A percentile compares a stretch with the other conserved stretches of the same genome.
Evolutionary conservation across 2,329 filamentous ascomycete species (phyloP).

Genomic region (Epichloe baconii): DNA sequence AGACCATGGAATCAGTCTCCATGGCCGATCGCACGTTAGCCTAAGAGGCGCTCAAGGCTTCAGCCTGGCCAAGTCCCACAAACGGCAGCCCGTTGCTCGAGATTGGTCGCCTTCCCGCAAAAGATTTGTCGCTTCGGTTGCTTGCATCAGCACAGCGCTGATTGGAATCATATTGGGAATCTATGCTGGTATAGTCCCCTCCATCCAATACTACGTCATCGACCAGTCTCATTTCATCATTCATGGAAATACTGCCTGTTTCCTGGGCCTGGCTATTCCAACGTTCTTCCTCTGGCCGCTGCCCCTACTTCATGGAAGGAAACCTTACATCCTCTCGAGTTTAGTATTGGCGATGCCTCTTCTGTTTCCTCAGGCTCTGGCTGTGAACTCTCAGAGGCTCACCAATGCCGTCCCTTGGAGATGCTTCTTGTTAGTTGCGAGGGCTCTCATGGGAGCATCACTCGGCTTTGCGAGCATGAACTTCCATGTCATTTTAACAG

Average conservation of each 20-base stretch:
- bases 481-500: slow-evolving; percentile 55
- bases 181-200: slow-evolving; percentile 66
- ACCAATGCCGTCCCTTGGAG: slow-evolving; percentile 44
- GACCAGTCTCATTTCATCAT: slow-evolving; percentile 55
- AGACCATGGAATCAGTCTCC: slow-evolving; percentile 29
- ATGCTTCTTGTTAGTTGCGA: slow-evolving; percentile 47
- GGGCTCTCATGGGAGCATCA: slow-evolving; percentile 52
- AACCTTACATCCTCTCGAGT: slow-evolving; percentile 60
- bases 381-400: slow-evolving; percentile 43
- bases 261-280: slow-evolving; percentile 55
- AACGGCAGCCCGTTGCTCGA: slow-evolving; percentile 53
- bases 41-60: slow-evolving; percentile 35
- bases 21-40: slow-evolving; percentile 40
- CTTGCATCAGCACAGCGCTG: slow-evolving; percentile 60
- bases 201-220: slow-evolving; percentile 63
- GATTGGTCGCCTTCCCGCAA: slow-evolving; percentile 60
- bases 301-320: slow-evolving; percentile 61
- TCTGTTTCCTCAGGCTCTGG: slow-evolving; percentile 62
- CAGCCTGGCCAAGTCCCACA: slow-evolving; percentile 40
- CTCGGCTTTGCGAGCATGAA: slow-evolving; percentile 71
- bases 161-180: slow-evolving; percentile 61
- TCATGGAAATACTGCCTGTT: slow-evolving; percentile 62
- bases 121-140: slow-evolving; percentile 52
- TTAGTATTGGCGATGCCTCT: slow-evolving; percentile 58
- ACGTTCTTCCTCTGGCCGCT: slow-evolving; percentile 63